Base-by-base conservation (phyloP, 495 filamentous ascomycete genomes). In the Glonium stellatum region DNA sequence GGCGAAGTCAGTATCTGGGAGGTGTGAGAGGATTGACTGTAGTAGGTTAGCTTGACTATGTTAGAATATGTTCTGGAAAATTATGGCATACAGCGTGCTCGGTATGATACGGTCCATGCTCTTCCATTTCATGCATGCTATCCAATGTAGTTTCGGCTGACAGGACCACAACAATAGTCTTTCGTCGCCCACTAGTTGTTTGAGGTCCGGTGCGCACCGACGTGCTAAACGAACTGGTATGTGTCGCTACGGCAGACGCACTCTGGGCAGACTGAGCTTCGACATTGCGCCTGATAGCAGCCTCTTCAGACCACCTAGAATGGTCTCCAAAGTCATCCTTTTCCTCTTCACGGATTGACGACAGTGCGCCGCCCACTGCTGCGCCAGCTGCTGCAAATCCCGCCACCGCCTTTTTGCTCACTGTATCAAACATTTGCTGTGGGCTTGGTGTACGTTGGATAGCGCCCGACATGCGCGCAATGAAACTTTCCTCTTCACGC, bases 1-100 rank as follows among this genome's bases (percentile, higher is more conserved):
- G 49, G 82, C 81, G 59, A 80, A 75, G 64, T 93, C 82, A 54
- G 83, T 81, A 52, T 82, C 79, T 11, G 88, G 89, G 54, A 97
- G 85, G 71, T 95, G 88, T 15, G 89, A 93, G 34, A 97, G 82
- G 64, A 97, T 86, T 25, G 91, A 93, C 90, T 96, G 64, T 9
- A 37, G 27, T 60, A 25, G 41, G 57, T 49, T 55, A 54, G 69
- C 36, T 57, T 12, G 9, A 44, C 39, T 44, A 31, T 6, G 27
- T 11, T 22, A 82, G 79, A 47, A n/a, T 1, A 34, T 34, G 39
- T 12, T 35, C 1, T 10, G 36, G 21, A 0, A 23, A 22, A 34
- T 18, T 51, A 36, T 44, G 27, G 42, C 88, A 72, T 80, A 95
- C 90, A 54, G 89, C 90, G 73, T 93, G 88, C 65, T 93, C 88